These are phyloP conservation scores for Thalassiosira mediterranea DNA, from an alignment of 352 stramenopile genomes.

Conservation along the genomic window DNA sequence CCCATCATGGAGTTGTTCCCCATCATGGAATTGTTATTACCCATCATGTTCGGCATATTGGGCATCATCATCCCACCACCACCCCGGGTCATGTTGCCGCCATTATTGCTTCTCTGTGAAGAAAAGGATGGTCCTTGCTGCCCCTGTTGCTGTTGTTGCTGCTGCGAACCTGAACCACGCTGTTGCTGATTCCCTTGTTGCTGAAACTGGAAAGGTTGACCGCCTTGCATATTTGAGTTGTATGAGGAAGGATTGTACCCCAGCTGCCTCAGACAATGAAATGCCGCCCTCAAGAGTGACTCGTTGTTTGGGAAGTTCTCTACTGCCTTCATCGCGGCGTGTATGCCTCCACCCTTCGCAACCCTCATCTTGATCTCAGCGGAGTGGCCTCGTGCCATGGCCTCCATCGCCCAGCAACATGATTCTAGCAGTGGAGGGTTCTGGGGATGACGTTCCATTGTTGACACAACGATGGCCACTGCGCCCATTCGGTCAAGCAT, in stretches of 20 bases:
- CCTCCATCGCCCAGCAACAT: constrained; percentile 46
- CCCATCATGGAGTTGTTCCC: too few relatives aligned
- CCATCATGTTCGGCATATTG: too few relatives aligned
- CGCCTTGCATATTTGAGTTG: too few relatives aligned
- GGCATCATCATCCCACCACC: too few relatives aligned
- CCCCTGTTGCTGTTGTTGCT: too few relatives aligned
- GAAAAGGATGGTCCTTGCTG: too few relatives aligned
- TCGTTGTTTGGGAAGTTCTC: constrained; percentile 49
- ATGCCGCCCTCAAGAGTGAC: constrained; percentile 37
- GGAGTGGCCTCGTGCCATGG: constrained; percentile 17
- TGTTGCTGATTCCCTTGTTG: constrained; percentile 16
- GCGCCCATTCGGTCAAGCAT: constrained; percentile 44
- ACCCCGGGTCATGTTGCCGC: too few relatives aligned
- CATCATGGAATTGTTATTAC: too few relatives aligned
- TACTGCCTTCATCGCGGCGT: constrained; percentile 43
- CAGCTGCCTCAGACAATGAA: constrained; percentile 47
- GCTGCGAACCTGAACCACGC: too few relatives aligned
- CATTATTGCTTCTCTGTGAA: too few relatives aligned
- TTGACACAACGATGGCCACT: constrained; percentile 23
- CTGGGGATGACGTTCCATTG: constrained; percentile 42
- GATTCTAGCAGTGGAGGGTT: constrained; percentile 37
- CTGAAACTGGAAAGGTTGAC: too few relatives aligned
- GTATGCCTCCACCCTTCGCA: constrained; percentile 37
- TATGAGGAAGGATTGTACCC: constrained; percentile 51
- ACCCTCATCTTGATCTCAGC: constrained; percentile 34